Evolutionary conservation across 1,284 basidiomycete species (phyloP), one percentile per base, ranked within the genome.

Genomic region (Melampsora occidentalis): DNA sequence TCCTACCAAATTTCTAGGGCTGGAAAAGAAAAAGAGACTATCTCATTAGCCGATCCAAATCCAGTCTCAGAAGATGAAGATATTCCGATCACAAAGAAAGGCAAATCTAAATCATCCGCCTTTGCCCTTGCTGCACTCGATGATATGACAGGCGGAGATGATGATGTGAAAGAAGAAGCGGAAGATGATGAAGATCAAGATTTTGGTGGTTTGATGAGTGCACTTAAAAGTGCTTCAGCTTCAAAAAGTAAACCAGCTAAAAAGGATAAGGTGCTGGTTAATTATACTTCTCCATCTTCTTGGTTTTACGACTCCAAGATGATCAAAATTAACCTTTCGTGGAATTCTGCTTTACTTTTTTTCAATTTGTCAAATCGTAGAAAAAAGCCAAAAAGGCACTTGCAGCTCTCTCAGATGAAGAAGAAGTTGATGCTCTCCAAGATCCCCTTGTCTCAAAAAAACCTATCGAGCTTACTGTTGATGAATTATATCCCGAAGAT

Each of bases 401-500:
- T 10, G 22, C 59, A 51, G 18, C 18, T 42, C 35, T 48, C 1
- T 39, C 49, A 42, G 33, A 33, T 25, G 59, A 71, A 33, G 69
- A 71, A 31, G 20, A n/a, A 9, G 57, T 6, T 31, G 33, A 35
- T 1, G 53, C 39, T 35, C 39, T 35, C 33, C n/a, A 57, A 18
- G 25, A 46, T 18, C n/a, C 51, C 6, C 16, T 33, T 14, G 48
- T 4, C 5, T 33, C 18, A 14, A 22, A 18, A 53, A 59, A 46
- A 10, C 53, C 49, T 18, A 33, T 49, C 1, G 64, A 67, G 33
- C 71, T 64, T 57, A 64, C 64, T 14, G 48, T 73, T 48, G 71
- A 73, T 65, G 71, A 73, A 53, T 63, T 73, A 42, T 73, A 73
- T 35, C 71, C 71, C 35, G 71, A 73, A 18, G 49, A 62, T 42